Evolutionary conservation across 306 rosid species (phyloP), one percentile per base, ranked within the genome.

Genomic region (Crataegus laevigata): DNA sequence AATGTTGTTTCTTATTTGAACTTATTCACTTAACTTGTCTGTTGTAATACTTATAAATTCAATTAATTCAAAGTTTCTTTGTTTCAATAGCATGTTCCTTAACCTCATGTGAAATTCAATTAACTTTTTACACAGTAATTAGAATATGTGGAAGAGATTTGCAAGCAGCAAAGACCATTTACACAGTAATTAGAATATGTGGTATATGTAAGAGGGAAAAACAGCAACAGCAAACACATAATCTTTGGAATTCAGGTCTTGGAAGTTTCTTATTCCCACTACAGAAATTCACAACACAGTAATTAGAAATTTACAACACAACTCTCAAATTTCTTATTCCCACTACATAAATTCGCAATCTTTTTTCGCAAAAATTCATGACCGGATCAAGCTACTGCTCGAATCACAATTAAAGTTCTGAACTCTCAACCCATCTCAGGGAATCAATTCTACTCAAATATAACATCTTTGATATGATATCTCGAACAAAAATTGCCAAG

Each of bases 101-200:
- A n/a, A n/a, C n/a, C n/a, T n/a, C n/a, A n/a, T n/a, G n/a, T n/a
- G n/a, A n/a, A n/a, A n/a, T n/a, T n/a, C n/a, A n/a, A n/a, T n/a
- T n/a, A n/a, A n/a, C n/a, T n/a, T n/a, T n/a, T n/a, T n/a, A n/a
- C n/a, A n/a, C n/a, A n/a, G n/a, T n/a, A n/a, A n/a, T n/a, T n/a
- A n/a, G n/a, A n/a, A n/a, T n/a, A n/a, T n/a, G n/a, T n/a, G n/a
- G n/a, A n/a, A n/a, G 64, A 68, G n/a, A 24, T 67, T 45, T 78
- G 68, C 75, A 47, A 87, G 78, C 87, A 79, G 79, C 74, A 80
- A 80, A 73, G 81, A 66, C 60, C 77, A 79, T 91, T 85, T 84
- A 87, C 83, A 81, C 84, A 81, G 79, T 72, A 78, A 79, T 80
- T 77, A 68, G 81, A 85, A 74, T 82, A 69, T 84, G 75, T 43